Evolutionary conservation across 371 early-diverging fungal genomes (phyloP).

Genomic region (Polyrhizophydium stewartii): DNA sequence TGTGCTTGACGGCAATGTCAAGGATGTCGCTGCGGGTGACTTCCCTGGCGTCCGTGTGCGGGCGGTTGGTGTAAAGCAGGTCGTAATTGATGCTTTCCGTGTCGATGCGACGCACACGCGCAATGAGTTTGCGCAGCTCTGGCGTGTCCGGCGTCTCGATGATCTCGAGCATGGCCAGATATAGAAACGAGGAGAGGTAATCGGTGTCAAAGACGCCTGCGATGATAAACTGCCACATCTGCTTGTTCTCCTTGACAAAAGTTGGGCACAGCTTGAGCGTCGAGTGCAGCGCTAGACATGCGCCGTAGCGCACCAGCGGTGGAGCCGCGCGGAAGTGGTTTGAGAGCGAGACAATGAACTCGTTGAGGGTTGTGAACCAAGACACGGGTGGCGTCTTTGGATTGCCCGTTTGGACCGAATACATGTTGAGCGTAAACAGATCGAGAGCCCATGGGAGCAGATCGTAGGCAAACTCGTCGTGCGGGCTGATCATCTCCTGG

Average conservation of each 20-base stretch:
- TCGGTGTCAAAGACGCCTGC: conserved; percentile 44
- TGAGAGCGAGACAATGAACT: conserved; percentile 35
- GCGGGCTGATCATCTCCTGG: conserved; percentile 32
- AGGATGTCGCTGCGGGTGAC: conserved; percentile 54
- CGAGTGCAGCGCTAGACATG: conserved; percentile 38
- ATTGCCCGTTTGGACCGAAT: conserved; percentile 1
- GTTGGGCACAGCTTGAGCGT: conserved; percentile 27
- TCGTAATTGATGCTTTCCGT: conserved; percentile 18
- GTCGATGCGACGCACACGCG: conserved; percentile 10
- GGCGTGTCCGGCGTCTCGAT: conserved; percentile 7
- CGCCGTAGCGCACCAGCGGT: conserved; percentile 42
- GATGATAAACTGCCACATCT: conserved; percentile 27
- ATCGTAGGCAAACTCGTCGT: conserved; percentile 45
- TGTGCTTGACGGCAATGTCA: conserved; percentile 39
- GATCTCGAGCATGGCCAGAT: conserved; percentile 34
- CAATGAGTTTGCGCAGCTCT: conserved; percentile 13
- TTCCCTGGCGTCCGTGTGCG: not conserved
- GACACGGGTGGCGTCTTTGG: conserved; percentile 5
- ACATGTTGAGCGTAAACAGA: conserved; percentile 16
- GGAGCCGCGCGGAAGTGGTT: conserved; percentile 45
- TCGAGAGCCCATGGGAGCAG: conserved; percentile 47
- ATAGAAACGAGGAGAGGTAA: conserved; percentile 37
- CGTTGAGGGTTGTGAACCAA: conserved; percentile 20
- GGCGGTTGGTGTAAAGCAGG: conserved; percentile 8
- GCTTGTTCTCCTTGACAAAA: conserved; percentile 18